Conservation (phyloP, 768 basidiomycete genomes). For the Tylopilus subfusipes region DNA sequence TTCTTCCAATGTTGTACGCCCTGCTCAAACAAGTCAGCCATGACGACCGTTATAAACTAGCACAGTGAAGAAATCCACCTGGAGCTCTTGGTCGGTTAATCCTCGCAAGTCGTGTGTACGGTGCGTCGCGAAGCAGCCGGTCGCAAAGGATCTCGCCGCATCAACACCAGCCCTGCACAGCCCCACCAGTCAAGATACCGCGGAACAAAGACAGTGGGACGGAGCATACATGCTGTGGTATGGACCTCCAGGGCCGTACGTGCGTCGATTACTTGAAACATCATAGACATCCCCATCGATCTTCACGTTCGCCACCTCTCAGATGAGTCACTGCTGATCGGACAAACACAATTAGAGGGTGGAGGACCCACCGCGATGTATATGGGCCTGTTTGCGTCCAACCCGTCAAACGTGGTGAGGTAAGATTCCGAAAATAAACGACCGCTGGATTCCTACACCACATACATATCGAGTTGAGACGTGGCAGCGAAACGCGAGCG, state of each 20-base stretch:
- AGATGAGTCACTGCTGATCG: conserved; percentile 3
- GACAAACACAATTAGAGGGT: conserved; percentile 5
- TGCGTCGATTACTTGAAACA: conserved; percentile 69
- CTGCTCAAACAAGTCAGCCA: conserved; percentile 36
- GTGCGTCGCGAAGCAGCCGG: conserved; percentile 90
- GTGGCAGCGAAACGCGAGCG: not conserved
- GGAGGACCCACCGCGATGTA: conserved; percentile 72
- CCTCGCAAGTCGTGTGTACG: conserved; percentile 89
- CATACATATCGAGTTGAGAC: not conserved
- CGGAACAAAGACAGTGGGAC: conserved; percentile 6
- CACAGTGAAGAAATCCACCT: conserved; percentile 44
- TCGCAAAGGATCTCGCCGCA: conserved; percentile 89
- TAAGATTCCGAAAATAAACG: conserved; percentile 70
- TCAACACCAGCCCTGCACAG: conserved; percentile 71
- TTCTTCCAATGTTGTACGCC: conserved; percentile 83
- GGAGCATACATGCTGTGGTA: conserved; percentile 63
- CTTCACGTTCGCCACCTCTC: conserved; percentile 36
- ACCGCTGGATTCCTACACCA: conserved; percentile 46
- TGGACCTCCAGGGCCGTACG: conserved; percentile 87
- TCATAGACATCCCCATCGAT: conserved; percentile 94
- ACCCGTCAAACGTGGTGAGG: conserved; percentile 70
- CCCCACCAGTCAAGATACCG: conserved; percentile 23
- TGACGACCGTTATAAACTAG: not conserved
- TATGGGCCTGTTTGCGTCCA: conserved; percentile 58
- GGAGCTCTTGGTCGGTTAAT: conserved; percentile 63